These are phyloP conservation scores for Calonectria ilicicola DNA, from an alignment of 2,329 filamentous ascomycete genomes.

Conservation along the genomic window DNA sequence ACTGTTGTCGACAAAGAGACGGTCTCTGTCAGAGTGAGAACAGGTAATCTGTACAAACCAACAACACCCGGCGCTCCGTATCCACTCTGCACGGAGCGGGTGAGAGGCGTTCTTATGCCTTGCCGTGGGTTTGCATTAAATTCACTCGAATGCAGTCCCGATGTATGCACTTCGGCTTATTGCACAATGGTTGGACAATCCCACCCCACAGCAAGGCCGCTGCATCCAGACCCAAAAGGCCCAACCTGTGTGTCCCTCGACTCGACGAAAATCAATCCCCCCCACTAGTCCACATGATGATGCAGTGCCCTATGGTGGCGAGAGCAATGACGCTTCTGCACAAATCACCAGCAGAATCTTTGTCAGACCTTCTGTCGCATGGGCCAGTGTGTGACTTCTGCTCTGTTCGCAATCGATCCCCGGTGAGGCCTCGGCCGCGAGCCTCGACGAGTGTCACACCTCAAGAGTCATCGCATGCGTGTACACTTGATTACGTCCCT, in stretches of 20 bases:
- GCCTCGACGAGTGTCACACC: not conserved
- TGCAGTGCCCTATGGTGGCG: not conserved
- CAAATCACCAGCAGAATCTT: conserved; percentile 5
- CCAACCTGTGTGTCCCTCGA: not conserved
- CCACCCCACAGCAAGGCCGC: not conserved
- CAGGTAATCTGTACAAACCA: not conserved
- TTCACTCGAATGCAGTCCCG: conserved; percentile 3
- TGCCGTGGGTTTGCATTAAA: conserved; percentile 13
- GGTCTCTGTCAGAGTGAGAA: not conserved
- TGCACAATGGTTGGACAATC: conserved; percentile 9
- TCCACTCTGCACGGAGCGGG: not conserved
- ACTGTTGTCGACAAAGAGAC: not conserved
- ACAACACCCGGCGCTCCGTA: not conserved
- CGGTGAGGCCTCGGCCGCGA: not conserved
- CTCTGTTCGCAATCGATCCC: conserved; percentile 4
- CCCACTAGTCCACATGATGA: not conserved
- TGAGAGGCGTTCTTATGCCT: conserved; percentile 5
- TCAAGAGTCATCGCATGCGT: not conserved
- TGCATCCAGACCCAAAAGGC: not conserved
- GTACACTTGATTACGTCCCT: not conserved
- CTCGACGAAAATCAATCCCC: not conserved
- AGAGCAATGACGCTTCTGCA: not conserved
- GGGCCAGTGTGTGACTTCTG: not conserved
- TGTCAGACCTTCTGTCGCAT: conserved; percentile 4
- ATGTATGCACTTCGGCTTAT: conserved; percentile 21